Conservation (phyloP, 805 yeast species). For the Candida suzukii region DNA sequence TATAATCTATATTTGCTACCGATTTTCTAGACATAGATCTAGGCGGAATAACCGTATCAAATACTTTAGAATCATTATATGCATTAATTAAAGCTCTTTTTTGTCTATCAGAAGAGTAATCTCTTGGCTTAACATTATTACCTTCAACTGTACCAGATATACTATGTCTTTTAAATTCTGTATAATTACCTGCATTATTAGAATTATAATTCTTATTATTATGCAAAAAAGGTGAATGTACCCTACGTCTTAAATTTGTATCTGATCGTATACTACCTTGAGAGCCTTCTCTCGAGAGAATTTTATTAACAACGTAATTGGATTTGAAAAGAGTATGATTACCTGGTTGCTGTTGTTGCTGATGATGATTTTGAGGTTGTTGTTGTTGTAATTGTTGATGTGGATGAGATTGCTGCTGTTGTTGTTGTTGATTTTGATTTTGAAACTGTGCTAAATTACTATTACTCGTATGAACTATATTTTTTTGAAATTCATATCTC, state of each 20-base stretch:
- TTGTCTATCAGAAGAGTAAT: conserved; percentile 2
- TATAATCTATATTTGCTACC: background rate
- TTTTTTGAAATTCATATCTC: conserved; percentile 21
- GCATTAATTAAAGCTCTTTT: conserved; percentile 14
- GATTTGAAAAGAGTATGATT: conserved; percentile 7
- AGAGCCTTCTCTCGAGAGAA: conserved; percentile 9
- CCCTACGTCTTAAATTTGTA: conserved; percentile 3
- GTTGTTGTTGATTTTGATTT: conserved; percentile 1
- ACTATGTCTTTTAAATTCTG: conserved; percentile 16
- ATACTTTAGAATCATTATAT: conserved; percentile 21
- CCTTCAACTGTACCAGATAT: conserved; percentile 8
- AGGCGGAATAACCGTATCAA: conserved; percentile 19
- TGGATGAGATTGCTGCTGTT: conserved; percentile 1
- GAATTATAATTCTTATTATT: background rate
- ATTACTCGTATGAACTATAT: conserved; percentile 5
- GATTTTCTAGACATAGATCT: background rate
- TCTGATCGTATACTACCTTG: conserved; percentile 2
- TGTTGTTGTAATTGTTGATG: background rate
- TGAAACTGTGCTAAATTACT: no score
- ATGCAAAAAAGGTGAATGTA: conserved; percentile 8
- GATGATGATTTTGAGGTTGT: conserved; percentile 2
- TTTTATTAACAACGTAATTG: conserved; percentile 9
- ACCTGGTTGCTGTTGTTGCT: background rate
- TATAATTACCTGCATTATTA: background rate
- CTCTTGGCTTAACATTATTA: background rate